Evolutionary conservation across 2,329 filamentous ascomycete genomes (phyloP).

Genomic region (Diaporthe citriasiana): DNA sequence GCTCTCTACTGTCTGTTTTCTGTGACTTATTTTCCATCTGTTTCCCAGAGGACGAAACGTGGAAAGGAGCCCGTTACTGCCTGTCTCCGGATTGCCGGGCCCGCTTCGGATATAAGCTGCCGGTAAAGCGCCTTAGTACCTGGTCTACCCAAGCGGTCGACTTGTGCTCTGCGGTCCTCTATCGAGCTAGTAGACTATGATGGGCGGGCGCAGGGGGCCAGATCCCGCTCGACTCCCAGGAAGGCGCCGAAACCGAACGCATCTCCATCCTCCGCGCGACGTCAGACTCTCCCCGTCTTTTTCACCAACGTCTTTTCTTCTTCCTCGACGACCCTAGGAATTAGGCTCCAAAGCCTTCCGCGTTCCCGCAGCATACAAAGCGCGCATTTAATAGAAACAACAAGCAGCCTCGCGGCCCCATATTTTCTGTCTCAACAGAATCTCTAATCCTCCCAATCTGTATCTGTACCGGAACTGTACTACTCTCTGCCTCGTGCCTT

Average conservation of each 20-base stretch:
- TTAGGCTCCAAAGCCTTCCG: not conserved
- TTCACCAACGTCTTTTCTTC: constrained; percentile 17
- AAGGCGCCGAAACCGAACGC: constrained; percentile 24
- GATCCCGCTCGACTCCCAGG: constrained; percentile 3
- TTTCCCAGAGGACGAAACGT: not conserved
- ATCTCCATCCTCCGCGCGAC: constrained; percentile 19
- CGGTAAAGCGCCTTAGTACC: not conserved
- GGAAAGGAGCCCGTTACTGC: not conserved
- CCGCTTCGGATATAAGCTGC: constrained; percentile 17
- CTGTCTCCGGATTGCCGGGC: constrained; percentile 16
- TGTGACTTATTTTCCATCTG: not conserved
- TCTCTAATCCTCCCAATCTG: constrained; percentile 1
- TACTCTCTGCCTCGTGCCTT: not conserved
- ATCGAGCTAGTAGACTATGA: not conserved
- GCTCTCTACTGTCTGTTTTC: not conserved
- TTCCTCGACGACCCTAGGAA: not conserved
- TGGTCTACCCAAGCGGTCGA: not conserved
- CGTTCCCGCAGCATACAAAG: constrained; percentile 18
- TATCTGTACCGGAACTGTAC: constrained; percentile 16
- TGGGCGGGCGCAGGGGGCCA: constrained; percentile 20
- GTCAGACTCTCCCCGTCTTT: constrained; percentile 25
- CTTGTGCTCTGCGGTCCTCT: not conserved
- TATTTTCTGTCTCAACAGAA: not conserved
- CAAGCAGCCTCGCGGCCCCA: not conserved
- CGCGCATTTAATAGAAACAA: constrained; percentile 21